Percentiles rank a stretch among this genome's conserved stretches.
Evolutionary conservation across 441 rosid genomes (phyloP).

Genomic region (Isatis lusitanica): DNA sequence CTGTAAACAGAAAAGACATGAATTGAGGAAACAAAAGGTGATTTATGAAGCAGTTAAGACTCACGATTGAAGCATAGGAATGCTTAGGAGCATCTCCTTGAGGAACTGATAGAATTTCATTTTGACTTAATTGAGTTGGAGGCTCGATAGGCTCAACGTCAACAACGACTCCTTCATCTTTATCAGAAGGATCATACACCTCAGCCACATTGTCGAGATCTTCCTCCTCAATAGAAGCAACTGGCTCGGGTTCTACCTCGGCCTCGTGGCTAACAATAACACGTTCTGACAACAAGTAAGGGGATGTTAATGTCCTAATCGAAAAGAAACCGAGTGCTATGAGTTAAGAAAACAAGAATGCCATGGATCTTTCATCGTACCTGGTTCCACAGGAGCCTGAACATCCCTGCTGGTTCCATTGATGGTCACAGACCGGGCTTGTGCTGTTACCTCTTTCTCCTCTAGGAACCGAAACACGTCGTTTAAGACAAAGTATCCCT

Average conservation of each 20-base stretch:
- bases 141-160: conserved; percentile 54
- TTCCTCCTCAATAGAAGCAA: conserved; percentile 43
- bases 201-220: conserved; percentile 54
- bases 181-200: conserved; percentile 63
- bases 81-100: conserved; percentile 59
- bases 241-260: conserved; percentile 41
- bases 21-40: neutral
- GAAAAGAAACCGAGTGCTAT: neutral
- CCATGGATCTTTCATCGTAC: conserved; percentile 31
- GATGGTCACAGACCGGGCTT: conserved; percentile 37
- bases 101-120: conserved; percentile 41
- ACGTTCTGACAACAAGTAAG: conserved; percentile 50
- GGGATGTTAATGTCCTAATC: conserved; percentile 16
- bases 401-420: conserved; percentile 44
- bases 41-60: conserved; percentile 30
- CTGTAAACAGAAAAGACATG: neutral
- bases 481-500: conserved; percentile 78
- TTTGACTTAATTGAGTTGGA: conserved; percentile 32
- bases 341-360: neutral
- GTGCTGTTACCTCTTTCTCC: conserved; percentile 46
- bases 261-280: conserved; percentile 34
- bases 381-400: conserved; percentile 54
- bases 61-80: conserved; percentile 77
- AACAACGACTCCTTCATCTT: conserved; percentile 60
- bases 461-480: conserved; percentile 76